Evolutionary conservation across 164 flowering plant species (phyloP).

Genomic region (Vitis rupestris): DNA sequence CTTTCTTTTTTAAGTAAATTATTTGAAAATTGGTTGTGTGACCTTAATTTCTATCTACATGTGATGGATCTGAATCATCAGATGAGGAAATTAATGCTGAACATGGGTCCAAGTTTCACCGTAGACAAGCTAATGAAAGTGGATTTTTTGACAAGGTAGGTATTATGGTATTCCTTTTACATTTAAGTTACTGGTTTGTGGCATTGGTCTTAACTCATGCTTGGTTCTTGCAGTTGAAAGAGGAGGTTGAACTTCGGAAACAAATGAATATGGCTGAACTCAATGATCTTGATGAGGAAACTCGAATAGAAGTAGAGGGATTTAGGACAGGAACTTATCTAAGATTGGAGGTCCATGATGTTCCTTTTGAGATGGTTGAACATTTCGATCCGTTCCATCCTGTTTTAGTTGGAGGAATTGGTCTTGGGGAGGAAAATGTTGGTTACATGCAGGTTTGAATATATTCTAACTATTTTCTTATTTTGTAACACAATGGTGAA

Average conservation of each 20-base stretch:
- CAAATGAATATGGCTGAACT: constrained; percentile 85
- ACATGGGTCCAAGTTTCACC: constrained; percentile 28
- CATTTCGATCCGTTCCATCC: constrained; percentile 93
- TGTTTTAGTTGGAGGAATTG: constrained; percentile 85
- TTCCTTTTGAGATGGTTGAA: constrained; percentile 96
- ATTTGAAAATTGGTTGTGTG: constrained; percentile 7
- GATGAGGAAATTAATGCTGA: constrained; percentile 59
- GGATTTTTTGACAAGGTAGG: constrained; percentile 76
- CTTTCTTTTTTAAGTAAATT: neutral
- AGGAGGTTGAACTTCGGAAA: constrained; percentile 76
- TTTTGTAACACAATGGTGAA: too few relatives aligned
- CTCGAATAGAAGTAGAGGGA: constrained; percentile 83
- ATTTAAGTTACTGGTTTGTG: neutral
- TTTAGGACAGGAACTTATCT: constrained; percentile 85
- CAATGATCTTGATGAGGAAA: constrained; percentile 78
- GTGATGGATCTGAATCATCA: constrained; percentile 57
- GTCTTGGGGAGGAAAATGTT: constrained; percentile 83
- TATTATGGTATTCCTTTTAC: constrained; percentile 1
- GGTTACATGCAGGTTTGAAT: constrained; percentile 94
- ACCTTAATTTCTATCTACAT: constrained; percentile 66
- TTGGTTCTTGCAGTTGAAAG: constrained; percentile 65
- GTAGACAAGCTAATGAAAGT: constrained; percentile 42
- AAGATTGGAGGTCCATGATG: constrained; percentile 81
- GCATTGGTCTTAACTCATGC: neutral
- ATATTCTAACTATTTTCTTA: neutral